Evolutionary conservation across 2,329 filamentous ascomycete species (phyloP), one percentile per base, ranked within the genome.

Genomic region (Geosmithia putterillii): DNA sequence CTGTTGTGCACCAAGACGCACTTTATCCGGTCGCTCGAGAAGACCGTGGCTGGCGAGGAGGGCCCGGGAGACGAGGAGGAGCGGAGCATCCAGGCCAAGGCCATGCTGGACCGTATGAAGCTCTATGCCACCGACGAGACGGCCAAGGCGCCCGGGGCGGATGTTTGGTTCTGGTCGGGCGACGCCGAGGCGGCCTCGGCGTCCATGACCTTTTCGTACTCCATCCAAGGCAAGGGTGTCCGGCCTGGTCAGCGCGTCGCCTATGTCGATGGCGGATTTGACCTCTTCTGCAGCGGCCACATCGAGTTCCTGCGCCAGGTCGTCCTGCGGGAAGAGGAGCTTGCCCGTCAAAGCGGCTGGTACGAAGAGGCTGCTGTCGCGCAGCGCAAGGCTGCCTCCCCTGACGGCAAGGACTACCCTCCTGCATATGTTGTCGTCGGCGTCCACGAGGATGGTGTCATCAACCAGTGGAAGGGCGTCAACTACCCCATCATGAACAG

Each of bases 401-500:
- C n/a, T n/a, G 41, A 47, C 18, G 83, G 83, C 15, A 72, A 71
- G 39, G 86, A 94, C 61, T 94, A 94, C 55, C 71, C 76, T 0
- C 87, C 88, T 0, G 83, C 81, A 7, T 96, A 86, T 58, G 74
- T 98, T n/a, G 78, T 96, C 38, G 89, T 87, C 2, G 92, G 92
- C 41, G 81, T 98, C 20, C 92, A 98, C 63, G 86, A 95, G 55
- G 92, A 98, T 60, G 79, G 83, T 50, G 88, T 94, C 47, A 94
- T 98, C 62, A 98, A 98, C 64, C 71, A 83, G 54, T 94, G 88
- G 84, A 96, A 96, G 65, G 90, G 92, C 32, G 74, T 95, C 54
- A 98, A 98, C 66, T 98, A 95, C 59, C 92, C 92, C 21, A 96
- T 98, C 66, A 98, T 98, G 92, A 98, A 96, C 68, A 89, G 95